phyloP scores from a whole-genome alignment of 306 rosid genomes.

The Trifolium dubium region DNA sequence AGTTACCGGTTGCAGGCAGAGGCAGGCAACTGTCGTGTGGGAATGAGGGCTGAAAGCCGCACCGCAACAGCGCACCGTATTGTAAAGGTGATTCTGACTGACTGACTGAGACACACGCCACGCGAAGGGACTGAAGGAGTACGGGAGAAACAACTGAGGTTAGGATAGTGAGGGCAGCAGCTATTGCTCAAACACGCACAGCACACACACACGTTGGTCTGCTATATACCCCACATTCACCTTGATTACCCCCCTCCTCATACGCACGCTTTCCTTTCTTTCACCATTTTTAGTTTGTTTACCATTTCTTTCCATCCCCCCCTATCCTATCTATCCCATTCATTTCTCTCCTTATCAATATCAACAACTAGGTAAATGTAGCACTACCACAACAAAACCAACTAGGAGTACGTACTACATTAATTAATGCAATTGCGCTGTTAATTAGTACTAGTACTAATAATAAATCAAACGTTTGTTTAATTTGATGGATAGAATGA shows the following conservation, averaged over 20 bases:
- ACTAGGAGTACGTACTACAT: too few relatives aligned
- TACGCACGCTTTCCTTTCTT: conserved; percentile 54
- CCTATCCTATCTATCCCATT: too few relatives aligned
- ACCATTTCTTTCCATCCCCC: too few relatives aligned
- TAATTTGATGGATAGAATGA: too few relatives aligned
- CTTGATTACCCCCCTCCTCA: conserved; percentile 56
- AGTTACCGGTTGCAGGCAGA: conserved; percentile 9
- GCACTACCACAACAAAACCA: too few relatives aligned
- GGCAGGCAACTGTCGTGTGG: conserved; percentile 63
- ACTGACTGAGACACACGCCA: conserved; percentile 32
- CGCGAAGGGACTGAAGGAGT: not conserved
- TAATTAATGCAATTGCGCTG: too few relatives aligned
- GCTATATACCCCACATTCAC: conserved; percentile 80
- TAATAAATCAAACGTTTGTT: too few relatives aligned
- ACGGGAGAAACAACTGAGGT: not conserved
- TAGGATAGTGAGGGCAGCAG: too few relatives aligned
- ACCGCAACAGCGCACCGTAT: conserved; percentile 31
- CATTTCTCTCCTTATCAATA: too few relatives aligned
- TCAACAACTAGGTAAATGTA: too few relatives aligned
- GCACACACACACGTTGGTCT: conserved; percentile 47
- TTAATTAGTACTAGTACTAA: too few relatives aligned
- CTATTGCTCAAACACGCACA: not conserved
- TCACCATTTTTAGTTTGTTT: conserved; percentile 6
- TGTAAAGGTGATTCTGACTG: conserved; percentile 23
- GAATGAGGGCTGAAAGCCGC: conserved; percentile 24